Evolutionary conservation across 169 alveolate species (phyloP).

Genomic region (Plasmodium gallinaceum): DNA sequence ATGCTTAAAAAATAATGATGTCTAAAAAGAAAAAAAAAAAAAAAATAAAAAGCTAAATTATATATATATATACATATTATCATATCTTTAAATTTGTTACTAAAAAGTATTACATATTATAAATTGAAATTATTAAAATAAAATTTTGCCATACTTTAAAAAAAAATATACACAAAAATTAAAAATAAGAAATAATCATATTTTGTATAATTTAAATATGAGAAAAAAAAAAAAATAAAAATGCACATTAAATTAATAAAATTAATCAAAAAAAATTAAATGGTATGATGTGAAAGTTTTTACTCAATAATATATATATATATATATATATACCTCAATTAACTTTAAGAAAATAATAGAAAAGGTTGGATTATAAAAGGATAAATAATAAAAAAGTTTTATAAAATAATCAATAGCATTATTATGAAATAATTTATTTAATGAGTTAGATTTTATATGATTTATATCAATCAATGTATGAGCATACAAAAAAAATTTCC

Average conservation of each 20-base stretch:
- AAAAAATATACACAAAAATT: no score
- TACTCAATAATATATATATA: slow-evolving; percentile 2
- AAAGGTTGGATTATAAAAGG: slow-evolving; percentile 56
- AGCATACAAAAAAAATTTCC: slow-evolving; percentile 67
- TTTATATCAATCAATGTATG: slow-evolving; percentile 69
- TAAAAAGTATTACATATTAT: no score
- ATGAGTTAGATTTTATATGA: slow-evolving; percentile 28
- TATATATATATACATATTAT: not conserved
- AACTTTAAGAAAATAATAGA: slow-evolving; percentile 57
- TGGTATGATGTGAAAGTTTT: not conserved
- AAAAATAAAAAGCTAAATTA: not conserved
- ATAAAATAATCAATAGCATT: slow-evolving; percentile 69
- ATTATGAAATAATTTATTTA: slow-evolving; percentile 55
- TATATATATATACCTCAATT: slow-evolving; percentile 34
- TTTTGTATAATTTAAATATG: no score
- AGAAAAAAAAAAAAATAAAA: not conserved
- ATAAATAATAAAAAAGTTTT: slow-evolving; percentile 50
- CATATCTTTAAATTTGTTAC: not conserved
- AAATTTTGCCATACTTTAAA: no score
- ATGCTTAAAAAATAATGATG: slow-evolving; percentile 49
- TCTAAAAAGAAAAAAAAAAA: slow-evolving; percentile 15
- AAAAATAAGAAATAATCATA: no score
- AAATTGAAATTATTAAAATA: no score
- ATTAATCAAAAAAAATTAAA: not conserved
- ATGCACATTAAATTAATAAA: not conserved